phyloP scores from a whole-genome alignment of 2,329 filamentous ascomycete species.

The Myriosclerotinia curreyana region DNA sequence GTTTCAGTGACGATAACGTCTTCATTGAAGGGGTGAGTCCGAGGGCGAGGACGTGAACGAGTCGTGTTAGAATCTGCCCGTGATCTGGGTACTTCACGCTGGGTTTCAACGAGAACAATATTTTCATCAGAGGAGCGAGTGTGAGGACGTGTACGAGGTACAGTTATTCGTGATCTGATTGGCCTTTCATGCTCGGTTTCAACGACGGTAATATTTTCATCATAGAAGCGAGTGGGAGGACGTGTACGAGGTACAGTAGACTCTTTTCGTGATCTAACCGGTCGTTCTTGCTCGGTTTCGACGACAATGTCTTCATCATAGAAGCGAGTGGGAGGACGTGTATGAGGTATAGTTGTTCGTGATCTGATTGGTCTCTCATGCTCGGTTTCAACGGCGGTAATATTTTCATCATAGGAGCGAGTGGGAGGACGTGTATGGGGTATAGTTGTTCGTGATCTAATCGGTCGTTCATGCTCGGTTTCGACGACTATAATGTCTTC shows the following conservation, averaged over 20 bases:
- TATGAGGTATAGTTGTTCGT: no score
- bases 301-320: not conserved
- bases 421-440: not conserved
- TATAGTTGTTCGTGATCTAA: no score
- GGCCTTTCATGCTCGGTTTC: not conserved
- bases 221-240: not conserved
- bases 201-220: slow-evolving; percentile 1
- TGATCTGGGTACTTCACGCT: no score
- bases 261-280: not conserved
- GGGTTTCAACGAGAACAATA: no score
- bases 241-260: not conserved
- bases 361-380: no score
- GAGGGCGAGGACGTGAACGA: not conserved
- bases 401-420: not conserved
- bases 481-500: no score
- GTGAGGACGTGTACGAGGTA: no score
- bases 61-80: not conserved
- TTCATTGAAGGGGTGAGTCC: not conserved
- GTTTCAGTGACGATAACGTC: not conserved
- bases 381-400: not conserved
- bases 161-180: no score
- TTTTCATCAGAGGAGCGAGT: no score
- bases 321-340: not conserved
- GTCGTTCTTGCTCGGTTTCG: not conserved
- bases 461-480: no score